A percentile compares a stretch with the other conserved stretches of the same genome.
These are phyloP conservation scores for Ramichloridium luteum DNA, from an alignment of 2,329 filamentous ascomycete species.

Conservation along the genomic window DNA sequence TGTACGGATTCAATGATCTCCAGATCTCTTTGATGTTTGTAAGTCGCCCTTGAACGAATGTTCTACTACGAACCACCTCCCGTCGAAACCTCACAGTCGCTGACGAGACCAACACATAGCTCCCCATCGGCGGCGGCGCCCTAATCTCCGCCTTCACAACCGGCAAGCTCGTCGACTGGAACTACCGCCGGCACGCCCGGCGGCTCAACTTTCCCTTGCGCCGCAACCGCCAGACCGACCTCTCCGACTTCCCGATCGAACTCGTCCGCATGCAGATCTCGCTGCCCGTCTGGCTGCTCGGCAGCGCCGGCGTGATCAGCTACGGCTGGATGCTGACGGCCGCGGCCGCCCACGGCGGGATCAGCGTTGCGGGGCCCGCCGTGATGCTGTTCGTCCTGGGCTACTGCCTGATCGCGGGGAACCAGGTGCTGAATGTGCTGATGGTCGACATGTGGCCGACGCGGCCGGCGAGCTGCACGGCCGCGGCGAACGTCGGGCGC, in stretches of 20 bases:
- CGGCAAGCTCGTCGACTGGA: slow-evolving; percentile 55
- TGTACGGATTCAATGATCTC: slow-evolving; percentile 20
- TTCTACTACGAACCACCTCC: too few relatives aligned
- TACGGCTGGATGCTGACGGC: slow-evolving; percentile 32
- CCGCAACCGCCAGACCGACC: slow-evolving; percentile 41
- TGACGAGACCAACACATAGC: too few relatives aligned
- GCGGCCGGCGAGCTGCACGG: slow-evolving; percentile 29
- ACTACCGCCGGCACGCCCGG: slow-evolving; percentile 56
- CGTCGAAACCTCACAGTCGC: too few relatives aligned
- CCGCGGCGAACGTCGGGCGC: slow-evolving; percentile 30
- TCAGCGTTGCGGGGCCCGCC: slow-evolving; percentile 29
- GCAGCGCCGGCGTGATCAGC: slow-evolving; percentile 22
- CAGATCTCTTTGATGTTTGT: slow-evolving; percentile 11
- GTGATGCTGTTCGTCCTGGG: slow-evolving; percentile 32
- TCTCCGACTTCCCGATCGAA: slow-evolving; percentile 41
- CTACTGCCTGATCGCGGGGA: slow-evolving; percentile 23
- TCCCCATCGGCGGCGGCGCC: slow-evolving; percentile 27
- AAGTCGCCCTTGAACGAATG: too few relatives aligned
- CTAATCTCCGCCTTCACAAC: slow-evolving; percentile 26
- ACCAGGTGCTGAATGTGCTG: slow-evolving; percentile 32
- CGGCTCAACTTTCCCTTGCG: slow-evolving; percentile 49
- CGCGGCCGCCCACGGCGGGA: too few relatives aligned
- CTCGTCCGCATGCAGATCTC: slow-evolving; percentile 29
- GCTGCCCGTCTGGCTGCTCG: slow-evolving; percentile 23
- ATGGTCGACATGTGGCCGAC: slow-evolving; percentile 31